phyloP scores from a whole-genome alignment of 2,329 filamentous ascomycete species.

The Capronia americana region DNA sequence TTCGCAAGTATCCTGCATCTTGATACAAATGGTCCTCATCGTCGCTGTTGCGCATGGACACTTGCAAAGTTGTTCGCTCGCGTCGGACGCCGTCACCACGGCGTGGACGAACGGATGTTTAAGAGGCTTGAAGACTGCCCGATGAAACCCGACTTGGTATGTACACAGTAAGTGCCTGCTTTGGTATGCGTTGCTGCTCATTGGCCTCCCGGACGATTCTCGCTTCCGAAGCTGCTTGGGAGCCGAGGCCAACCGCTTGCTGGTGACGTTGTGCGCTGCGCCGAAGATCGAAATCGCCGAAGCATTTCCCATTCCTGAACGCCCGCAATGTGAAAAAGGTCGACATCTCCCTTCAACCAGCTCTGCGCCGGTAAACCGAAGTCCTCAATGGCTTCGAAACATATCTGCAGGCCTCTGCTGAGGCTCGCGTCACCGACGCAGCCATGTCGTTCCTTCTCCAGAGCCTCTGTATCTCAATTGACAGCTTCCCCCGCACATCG shows the following conservation, averaged over 20 bases:
- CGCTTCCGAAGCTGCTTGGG: slow-evolving; percentile 16
- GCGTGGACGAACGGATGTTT: background rate
- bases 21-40: background rate
- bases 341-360: slow-evolving; percentile 8
- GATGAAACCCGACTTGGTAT: background rate
- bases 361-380: background rate
- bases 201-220: slow-evolving; percentile 29
- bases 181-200: slow-evolving; percentile 18
- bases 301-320: slow-evolving; percentile 8
- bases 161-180: background rate
- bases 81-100: background rate
- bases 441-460: slow-evolving; percentile 41
- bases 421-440: slow-evolving; percentile 49
- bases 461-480: slow-evolving; percentile 24
- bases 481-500: slow-evolving; percentile 24
- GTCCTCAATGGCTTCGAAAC: slow-evolving; percentile 50
- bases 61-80: background rate
- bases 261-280: slow-evolving; percentile 15
- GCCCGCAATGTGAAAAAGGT: slow-evolving; percentile 10
- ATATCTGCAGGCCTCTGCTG: slow-evolving; percentile 50
- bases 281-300: slow-evolving; percentile 18
- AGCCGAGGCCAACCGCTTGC: slow-evolving; percentile 25
- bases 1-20: background rate
- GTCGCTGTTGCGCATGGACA: background rate
- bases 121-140: background rate